Evolutionary conservation across 2,329 filamentous ascomycete genomes (phyloP).

Genomic region (Cadophora malorum): DNA sequence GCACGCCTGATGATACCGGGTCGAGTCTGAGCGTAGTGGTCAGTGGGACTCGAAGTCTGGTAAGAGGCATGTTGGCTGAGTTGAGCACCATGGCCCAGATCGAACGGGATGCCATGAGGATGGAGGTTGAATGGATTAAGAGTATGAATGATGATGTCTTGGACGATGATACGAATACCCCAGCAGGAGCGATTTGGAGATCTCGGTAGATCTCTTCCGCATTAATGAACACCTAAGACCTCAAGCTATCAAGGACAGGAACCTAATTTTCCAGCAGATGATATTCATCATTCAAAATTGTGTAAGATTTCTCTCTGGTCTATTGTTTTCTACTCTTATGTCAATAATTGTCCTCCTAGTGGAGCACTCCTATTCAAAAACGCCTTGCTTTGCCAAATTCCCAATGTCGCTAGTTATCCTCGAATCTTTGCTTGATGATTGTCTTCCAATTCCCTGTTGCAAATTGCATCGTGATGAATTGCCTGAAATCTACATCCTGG

Average conservation of each 20-base stretch:
- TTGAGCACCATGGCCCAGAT: slow-evolving; percentile 66
- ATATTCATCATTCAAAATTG: too few relatives aligned
- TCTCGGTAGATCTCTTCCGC: slow-evolving; percentile 22
- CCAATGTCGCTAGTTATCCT: neutral
- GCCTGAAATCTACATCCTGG: slow-evolving; percentile 38
- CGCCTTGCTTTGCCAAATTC: neutral
- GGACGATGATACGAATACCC: slow-evolving; percentile 37
- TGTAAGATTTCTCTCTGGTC: neutral
- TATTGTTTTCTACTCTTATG: neutral
- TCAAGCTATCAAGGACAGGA: neutral
- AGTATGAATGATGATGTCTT: slow-evolving; percentile 54
- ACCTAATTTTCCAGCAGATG: too few relatives aligned
- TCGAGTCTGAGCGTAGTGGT: slow-evolving; percentile 57
- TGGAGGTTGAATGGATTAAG: slow-evolving; percentile 66
- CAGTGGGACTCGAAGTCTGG: slow-evolving; percentile 54
- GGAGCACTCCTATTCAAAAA: neutral
- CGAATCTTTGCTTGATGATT: neutral
- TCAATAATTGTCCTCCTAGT: neutral
- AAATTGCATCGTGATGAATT: slow-evolving; percentile 42
- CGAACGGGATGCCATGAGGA: slow-evolving; percentile 60
- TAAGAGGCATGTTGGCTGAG: slow-evolving; percentile 67
- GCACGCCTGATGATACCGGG: slow-evolving; percentile 39
- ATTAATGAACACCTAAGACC: neutral
- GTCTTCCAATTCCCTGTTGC: slow-evolving; percentile 27
- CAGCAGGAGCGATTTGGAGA: slow-evolving; percentile 44